Conservation (phyloP, 1,139 yeast genomes). For the Hyphopichia buzzinii region DNA sequence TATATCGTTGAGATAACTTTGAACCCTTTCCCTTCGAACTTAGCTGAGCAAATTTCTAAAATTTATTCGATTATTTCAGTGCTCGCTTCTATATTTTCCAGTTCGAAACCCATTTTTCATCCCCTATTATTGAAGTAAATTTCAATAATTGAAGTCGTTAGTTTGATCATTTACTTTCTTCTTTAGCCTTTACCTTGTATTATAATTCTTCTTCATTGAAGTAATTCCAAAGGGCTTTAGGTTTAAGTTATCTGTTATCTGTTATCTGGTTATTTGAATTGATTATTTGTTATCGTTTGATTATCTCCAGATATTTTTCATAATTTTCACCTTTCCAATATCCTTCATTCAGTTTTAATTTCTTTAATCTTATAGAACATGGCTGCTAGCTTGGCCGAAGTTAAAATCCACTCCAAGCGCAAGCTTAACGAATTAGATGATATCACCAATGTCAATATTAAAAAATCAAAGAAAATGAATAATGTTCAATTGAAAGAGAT, state of each 20-base stretch:
- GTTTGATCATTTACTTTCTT: not conserved
- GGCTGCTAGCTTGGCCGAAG: conserved; percentile 28
- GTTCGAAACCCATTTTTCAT: not conserved
- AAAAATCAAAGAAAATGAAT: conserved; percentile 8
- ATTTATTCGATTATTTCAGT: not conserved
- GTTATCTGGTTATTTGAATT: no score
- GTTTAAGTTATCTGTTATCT: no score
- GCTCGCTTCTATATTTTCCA: no score
- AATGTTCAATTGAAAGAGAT: conserved; percentile 8
- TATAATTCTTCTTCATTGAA: not conserved
- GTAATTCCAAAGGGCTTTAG: not conserved
- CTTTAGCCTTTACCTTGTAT: not conserved
- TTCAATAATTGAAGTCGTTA: not conserved
- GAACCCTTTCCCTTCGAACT: not conserved
- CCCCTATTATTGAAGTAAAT: not conserved
- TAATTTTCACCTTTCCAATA: not conserved
- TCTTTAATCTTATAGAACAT: conserved; percentile 8
- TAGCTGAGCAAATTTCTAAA: not conserved
- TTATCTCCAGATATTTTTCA: no score
- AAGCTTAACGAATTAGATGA: conserved; percentile 34
- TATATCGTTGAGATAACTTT: no score
- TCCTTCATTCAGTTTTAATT: no score
- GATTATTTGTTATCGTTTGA: no score
- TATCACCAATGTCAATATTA: conserved; percentile 25
- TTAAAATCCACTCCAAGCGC: conserved; percentile 25